Base-by-base conservation (phyloP, 352 stramenopile genomes). In the Phytopythium vexans region DNA sequence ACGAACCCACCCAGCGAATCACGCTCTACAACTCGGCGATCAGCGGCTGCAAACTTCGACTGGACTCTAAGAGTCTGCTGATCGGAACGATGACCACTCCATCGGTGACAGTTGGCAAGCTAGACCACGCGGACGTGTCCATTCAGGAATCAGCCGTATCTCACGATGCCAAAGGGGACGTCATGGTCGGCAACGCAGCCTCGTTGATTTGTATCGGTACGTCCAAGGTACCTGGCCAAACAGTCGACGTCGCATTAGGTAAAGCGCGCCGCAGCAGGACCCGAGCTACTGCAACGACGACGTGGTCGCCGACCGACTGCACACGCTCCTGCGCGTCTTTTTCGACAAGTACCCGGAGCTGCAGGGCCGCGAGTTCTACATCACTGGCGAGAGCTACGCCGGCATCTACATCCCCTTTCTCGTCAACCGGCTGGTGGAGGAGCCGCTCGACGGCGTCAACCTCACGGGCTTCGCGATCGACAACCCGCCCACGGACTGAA, bases 351-450 rank as follows among this genome's bases (percentile, higher is more conserved):
- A 94, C 59, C 79, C 85, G 32, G 67, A 87, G 42, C 68, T 91
- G 14, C 58, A 79, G 35, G 51, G 49, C 45, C 76, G 76, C n/a
- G 4, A 34, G 46, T 88, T 96, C 38, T 94, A 86, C 71, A 74
- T 97, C 47, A 91, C 72, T 3, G 83, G 80, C 10, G 89, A 97
- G 74, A 93, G 75, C 48, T 96, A 96, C 64, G 88, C 77, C 16
- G 88, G 87, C 10, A 86, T 52, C 11, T 96, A 97, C 70, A 82
- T 96, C 40, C 87, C 87, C 33, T 92, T 72, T 58, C 56, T 95
- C 8, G 84, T 89, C 10, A 58, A 88, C 46, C 53, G 67, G 54
- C 64, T 96, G 14, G 58, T 94, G 14, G 60, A 75, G 27, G 59
- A 72, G 38, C 76, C 77, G 9, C 40, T 86, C 8, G 46, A 64